These are phyloP conservation scores for Penicillium sclerotigenum DNA, from an alignment of 2,329 filamentous ascomycete species.

Conservation along the genomic window DNA sequence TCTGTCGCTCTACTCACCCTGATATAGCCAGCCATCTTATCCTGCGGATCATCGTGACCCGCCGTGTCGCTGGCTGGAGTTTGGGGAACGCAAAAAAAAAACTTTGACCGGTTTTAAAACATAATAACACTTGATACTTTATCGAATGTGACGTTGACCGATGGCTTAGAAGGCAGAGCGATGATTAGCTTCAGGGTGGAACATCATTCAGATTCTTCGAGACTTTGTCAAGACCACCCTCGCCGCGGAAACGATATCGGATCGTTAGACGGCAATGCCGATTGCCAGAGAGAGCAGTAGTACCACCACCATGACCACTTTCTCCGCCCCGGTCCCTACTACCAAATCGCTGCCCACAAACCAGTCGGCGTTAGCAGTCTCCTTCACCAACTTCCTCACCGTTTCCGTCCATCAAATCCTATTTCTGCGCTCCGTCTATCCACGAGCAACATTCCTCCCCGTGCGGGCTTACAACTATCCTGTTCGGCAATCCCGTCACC, in stretches of 20 bases:
- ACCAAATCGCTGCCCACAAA: slow-evolving; percentile 47
- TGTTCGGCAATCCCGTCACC: slow-evolving; percentile 81
- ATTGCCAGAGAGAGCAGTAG: slow-evolving; percentile 43
- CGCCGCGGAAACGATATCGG: slow-evolving; percentile 34
- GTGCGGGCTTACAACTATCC: slow-evolving; percentile 79
- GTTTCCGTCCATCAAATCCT: slow-evolving; percentile 82
- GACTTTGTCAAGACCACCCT: slow-evolving; percentile 36
- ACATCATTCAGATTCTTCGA: slow-evolving; percentile 42
- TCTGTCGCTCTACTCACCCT: neutral
- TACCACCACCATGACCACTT: slow-evolving; percentile 41
- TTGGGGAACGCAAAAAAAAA: slow-evolving; percentile 12
- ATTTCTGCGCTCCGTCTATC: slow-evolving; percentile 78
- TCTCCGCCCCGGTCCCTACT: slow-evolving; percentile 40
- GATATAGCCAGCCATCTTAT: neutral
- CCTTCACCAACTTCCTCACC: slow-evolving; percentile 76
- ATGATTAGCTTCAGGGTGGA: slow-evolving; percentile 45
- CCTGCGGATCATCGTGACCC: slow-evolving; percentile 7
- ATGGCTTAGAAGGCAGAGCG: slow-evolving; percentile 39
- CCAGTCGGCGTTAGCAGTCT: slow-evolving; percentile 59
- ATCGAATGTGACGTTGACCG: slow-evolving; percentile 27
- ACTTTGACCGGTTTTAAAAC: slow-evolving; percentile 9
- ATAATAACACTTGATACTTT: neutral
- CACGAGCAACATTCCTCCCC: slow-evolving; percentile 70
- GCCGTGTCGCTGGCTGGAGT: slow-evolving; percentile 6
- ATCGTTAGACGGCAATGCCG: slow-evolving; percentile 39